Base-by-base conservation (phyloP, 2,329 filamentous ascomycete species). In the Curvularia sp. region DNA sequence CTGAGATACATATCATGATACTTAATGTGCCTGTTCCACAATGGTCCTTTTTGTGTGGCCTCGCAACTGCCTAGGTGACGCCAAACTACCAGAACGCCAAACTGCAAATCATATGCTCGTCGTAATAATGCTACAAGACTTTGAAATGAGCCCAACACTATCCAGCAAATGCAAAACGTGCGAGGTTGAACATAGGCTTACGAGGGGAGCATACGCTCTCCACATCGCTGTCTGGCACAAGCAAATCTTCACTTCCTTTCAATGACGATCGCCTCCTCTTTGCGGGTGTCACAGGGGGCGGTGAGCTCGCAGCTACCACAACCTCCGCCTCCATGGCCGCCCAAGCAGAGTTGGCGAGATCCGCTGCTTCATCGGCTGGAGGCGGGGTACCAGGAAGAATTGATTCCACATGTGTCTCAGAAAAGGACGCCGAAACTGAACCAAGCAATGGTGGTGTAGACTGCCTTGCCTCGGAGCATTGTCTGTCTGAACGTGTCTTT, bases 171-270 rank as follows among this genome's bases (percentile, higher is more conserved):
- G 75, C 76, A 64, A 80, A 82, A 41, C 74, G 68, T 49, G 72
- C 71, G 28, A 81, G 69, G 61, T 77, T 75, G 20, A 81, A 66
- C 58, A 72, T 58, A 2, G 72, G 71, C 52, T 74, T 75, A 41
- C 69, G 68, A 18, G 69, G 72, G 6, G 77, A 75, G 43, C 71
- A 72, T 1, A 77, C 72, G 26, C 72, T 74, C 39, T 78, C 77
- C 15, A 68, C 75, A 35, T 78, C 77, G 63, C 81, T 83, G 43
- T 81, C 77, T 0, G 79, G 80, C 0, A 82, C 73, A 13, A 83
- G 65, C 18, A 82, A 57, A 49, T 83, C 81, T 61, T 83, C 81
- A 58, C 81, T 83, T 12, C 81, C 81, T 58, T 77, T 77, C 7
- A 75, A 48, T 1, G 67, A 63, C 13, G 66, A 65, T 28, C 63